A percentile compares a stretch with the other conserved stretches of the same genome.
These are phyloP conservation scores for Apiospora arundinis DNA, from an alignment of 2,329 filamentous ascomycete species.

Conservation along the genomic window DNA sequence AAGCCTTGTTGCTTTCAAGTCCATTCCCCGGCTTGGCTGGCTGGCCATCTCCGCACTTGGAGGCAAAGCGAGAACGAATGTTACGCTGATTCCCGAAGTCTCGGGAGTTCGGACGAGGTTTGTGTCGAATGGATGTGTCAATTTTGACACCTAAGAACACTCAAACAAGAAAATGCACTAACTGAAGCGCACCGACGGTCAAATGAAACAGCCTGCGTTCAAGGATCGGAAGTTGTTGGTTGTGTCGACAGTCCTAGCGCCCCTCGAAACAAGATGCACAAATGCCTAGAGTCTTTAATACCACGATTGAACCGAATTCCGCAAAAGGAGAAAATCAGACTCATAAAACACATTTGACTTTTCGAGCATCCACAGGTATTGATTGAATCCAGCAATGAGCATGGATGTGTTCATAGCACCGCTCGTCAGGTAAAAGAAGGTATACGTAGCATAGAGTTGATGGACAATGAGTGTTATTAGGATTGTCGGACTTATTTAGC, in stretches of 20 bases:
- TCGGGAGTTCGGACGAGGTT: not conserved
- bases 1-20: not conserved
- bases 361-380: no score
- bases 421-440: not conserved
- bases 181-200: not conserved
- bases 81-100: not conserved
- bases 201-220: not conserved
- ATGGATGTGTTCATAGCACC: not conserved
- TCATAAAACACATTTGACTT: no score
- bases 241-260: not conserved
- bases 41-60: not conserved
- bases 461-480: not conserved
- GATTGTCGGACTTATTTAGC: conserved; percentile 9
- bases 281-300: no score
- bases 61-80: not conserved
- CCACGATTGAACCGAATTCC: no score
- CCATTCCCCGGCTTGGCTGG: not conserved
- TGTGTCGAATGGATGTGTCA: not conserved
- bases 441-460: no score
- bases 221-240: not conserved
- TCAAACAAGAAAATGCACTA: not conserved
- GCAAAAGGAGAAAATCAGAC: no score
- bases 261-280: no score
- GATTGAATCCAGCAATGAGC: no score
- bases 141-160: not conserved